These are phyloP conservation scores for Myxozyma monticola DNA, from an alignment of 805 yeast species.

Conservation along the genomic window DNA sequence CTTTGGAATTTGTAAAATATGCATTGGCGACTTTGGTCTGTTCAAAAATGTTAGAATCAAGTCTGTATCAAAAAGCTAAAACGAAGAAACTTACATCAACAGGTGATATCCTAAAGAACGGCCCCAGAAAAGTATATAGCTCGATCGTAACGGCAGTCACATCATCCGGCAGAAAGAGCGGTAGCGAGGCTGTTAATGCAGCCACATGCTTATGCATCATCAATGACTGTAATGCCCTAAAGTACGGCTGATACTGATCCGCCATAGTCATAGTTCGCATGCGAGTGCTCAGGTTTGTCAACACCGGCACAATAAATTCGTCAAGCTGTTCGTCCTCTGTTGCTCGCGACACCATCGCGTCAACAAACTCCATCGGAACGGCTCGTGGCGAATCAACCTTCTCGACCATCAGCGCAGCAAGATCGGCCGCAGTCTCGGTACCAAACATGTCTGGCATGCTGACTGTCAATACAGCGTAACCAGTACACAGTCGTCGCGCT, in stretches of 20 bases:
- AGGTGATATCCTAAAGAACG: constrained; percentile 75
- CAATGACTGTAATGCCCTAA: constrained; percentile 54
- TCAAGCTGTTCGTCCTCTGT: constrained; percentile 64
- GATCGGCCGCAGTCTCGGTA: constrained; percentile 11
- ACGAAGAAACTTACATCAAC: constrained; percentile 43
- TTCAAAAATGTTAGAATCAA: background rate
- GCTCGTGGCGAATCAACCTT: constrained; percentile 26
- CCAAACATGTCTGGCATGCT: constrained; percentile 34
- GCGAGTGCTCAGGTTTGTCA: constrained; percentile 43
- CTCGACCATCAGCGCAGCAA: constrained; percentile 21
- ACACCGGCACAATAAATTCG: constrained; percentile 58
- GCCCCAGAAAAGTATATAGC: constrained; percentile 67
- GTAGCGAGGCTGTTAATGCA: constrained; percentile 55
- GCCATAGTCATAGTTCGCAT: constrained; percentile 33
- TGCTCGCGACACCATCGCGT: constrained; percentile 58
- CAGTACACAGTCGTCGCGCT: constrained; percentile 47
- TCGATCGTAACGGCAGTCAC: constrained; percentile 57
- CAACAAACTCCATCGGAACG: constrained; percentile 49
- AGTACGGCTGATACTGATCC: constrained; percentile 37
- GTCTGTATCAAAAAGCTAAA: background rate
- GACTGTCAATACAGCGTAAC: constrained; percentile 46
- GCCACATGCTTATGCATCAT: constrained; percentile 63
- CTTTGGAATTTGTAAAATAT: constrained; percentile 33
- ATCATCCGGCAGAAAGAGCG: constrained; percentile 51
- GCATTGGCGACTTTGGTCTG: constrained; percentile 26